Evolutionary conservation across 1,284 basidiomycete genomes (phyloP).

Genomic region (Trametes polyzona): DNA sequence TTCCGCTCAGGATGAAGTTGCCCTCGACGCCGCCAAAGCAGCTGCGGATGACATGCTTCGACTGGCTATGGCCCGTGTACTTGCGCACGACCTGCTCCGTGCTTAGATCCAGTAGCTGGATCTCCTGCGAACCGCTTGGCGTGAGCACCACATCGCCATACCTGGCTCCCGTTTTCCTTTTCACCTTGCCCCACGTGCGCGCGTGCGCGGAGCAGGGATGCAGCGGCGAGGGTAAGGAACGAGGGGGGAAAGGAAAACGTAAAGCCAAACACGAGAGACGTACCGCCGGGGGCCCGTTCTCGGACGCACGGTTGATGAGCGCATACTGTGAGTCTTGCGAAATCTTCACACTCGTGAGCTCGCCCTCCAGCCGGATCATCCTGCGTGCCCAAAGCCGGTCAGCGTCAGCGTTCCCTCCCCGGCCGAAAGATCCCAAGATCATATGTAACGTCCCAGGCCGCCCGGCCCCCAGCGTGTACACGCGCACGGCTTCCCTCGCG

Average conservation of each 20-base stretch:
- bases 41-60: conserved; percentile 84
- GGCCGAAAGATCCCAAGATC: too few species aligned
- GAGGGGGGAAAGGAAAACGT: neutral
- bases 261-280: conserved; percentile 12
- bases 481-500: too few species aligned
- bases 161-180: neutral
- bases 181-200: neutral
- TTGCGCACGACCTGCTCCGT: conserved; percentile 73
- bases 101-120: conserved; percentile 85
- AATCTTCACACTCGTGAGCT: conserved; percentile 87
- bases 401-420: conserved; percentile 7
- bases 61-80: conserved; percentile 84
- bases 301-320: conserved; percentile 85
- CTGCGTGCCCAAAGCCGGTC: conserved; percentile 40
- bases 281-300: conserved; percentile 46
- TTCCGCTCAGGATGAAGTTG: conserved; percentile 91
- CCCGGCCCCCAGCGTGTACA: too few species aligned
- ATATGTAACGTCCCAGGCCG: neutral
- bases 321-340: conserved; percentile 88
- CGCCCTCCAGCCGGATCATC: conserved; percentile 70
- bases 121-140: conserved; percentile 61
- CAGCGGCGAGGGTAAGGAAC: too few species aligned
- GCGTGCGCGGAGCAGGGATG: too few species aligned
- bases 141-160: conserved; percentile 20
- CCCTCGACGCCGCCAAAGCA: conserved; percentile 94